Evolutionary conservation across 495 filamentous ascomycete genomes (phyloP).

Genomic region (Xanthoparmelia taractica): DNA sequence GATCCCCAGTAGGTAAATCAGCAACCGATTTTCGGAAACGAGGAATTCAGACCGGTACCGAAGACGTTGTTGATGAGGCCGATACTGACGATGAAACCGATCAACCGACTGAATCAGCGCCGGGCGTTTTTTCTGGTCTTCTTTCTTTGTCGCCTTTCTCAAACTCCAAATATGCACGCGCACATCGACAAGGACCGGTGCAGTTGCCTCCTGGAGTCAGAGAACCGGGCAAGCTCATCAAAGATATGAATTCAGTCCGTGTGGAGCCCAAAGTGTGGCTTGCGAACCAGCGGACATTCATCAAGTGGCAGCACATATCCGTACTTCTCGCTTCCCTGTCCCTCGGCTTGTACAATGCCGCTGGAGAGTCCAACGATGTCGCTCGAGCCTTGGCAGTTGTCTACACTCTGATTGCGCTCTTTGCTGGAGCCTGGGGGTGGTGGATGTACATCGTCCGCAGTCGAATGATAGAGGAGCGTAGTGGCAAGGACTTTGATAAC

Average conservation of each 20-base stretch:
- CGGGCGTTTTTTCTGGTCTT: slow-evolving; percentile 37
- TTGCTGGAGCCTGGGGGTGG: slow-evolving; percentile 82
- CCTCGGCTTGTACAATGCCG: slow-evolving; percentile 79
- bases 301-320: slow-evolving; percentile 94
- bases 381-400: slow-evolving; percentile 68
- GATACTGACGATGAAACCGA: slow-evolving; percentile 38
- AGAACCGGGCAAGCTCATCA: slow-evolving; percentile 77
- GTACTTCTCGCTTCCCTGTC: slow-evolving; percentile 76
- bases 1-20: slow-evolving; percentile 53
- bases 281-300: slow-evolving; percentile 90
- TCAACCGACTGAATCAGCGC: slow-evolving; percentile 22
- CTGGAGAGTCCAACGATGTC: slow-evolving; percentile 60
- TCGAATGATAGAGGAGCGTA: slow-evolving; percentile 70
- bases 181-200: slow-evolving; percentile 36
- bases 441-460: slow-evolving; percentile 68
- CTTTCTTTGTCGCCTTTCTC: slow-evolving; percentile 65
- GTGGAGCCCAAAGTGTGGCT: slow-evolving; percentile 98
- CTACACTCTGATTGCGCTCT: slow-evolving; percentile 74
- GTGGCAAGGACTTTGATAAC: slow-evolving; percentile 89
- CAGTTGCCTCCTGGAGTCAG: slow-evolving; percentile 75
- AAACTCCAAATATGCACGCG: slow-evolving; percentile 58
- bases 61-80: slow-evolving; percentile 32
- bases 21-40: slow-evolving; percentile 19
- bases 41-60: slow-evolving; percentile 24
- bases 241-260: slow-evolving; percentile 80